A percentile compares a stretch with the other conserved stretches of the same genome.
phyloP scores from a whole-genome alignment of 108 stramenopile species.

The Cyclotella cryptica region DNA sequence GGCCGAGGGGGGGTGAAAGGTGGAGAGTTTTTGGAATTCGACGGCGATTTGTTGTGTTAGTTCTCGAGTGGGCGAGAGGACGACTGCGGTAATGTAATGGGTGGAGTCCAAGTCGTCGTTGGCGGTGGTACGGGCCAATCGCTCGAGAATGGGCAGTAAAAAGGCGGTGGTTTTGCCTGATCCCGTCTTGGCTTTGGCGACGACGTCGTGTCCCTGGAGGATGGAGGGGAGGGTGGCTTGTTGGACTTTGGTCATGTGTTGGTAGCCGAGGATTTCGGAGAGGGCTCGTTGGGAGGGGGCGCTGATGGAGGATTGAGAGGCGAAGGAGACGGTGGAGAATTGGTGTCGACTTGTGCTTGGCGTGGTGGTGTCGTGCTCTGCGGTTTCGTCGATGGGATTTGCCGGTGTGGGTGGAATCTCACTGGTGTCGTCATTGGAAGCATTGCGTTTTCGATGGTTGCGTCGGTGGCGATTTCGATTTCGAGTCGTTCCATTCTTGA shows the following conservation, averaged over 20 bases:
- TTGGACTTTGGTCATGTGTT: slow-evolving; percentile 81
- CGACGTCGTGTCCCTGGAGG: slow-evolving; percentile 29
- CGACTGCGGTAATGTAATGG: slow-evolving; percentile 76
- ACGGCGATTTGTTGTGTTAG: slow-evolving; percentile 88
- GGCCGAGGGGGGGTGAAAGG: slow-evolving; percentile 62
- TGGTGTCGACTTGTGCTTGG: background rate
- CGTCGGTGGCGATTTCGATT: no score
- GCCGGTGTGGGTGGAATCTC: no score
- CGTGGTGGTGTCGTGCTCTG: no score
- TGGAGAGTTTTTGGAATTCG: slow-evolving; percentile 60
- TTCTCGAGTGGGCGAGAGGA: slow-evolving; percentile 93
- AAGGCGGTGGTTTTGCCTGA: slow-evolving; percentile 94
- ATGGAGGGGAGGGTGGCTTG: slow-evolving; percentile 52
- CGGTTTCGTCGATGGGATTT: no score
- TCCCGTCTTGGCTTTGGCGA: slow-evolving; percentile 90
- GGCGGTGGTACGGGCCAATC: slow-evolving; percentile 44
- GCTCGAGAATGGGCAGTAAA: slow-evolving; percentile 85
- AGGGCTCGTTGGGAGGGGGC: slow-evolving; percentile 35
- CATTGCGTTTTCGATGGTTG: no score
- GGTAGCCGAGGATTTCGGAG: slow-evolving; percentile 24
- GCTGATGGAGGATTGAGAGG: background rate
- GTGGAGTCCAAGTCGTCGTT: no score
- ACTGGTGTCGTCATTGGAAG: no score
- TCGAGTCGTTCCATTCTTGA: no score
- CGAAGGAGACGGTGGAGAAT: background rate